phyloP scores from a whole-genome alignment of 306 rosid species.

The Gastrolobium bilobum region DNA sequence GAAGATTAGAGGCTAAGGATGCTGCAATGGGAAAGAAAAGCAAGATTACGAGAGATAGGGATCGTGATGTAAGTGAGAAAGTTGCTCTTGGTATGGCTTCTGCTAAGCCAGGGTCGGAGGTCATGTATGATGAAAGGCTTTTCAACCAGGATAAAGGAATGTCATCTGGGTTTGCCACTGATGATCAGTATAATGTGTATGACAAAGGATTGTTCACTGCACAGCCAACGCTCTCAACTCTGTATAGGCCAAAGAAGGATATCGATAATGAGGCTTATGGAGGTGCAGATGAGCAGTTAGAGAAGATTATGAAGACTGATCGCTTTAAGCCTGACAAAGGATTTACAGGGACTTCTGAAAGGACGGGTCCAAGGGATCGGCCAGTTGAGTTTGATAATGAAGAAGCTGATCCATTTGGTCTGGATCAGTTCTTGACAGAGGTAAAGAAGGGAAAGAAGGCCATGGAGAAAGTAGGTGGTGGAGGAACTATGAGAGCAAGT shows the following conservation, averaged over 20 bases:
- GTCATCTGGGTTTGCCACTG: slow-evolving; percentile 86
- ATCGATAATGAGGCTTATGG: slow-evolving; percentile 77
- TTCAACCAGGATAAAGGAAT: slow-evolving; percentile 97
- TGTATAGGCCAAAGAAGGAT: slow-evolving; percentile 93
- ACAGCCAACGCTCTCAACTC: slow-evolving; percentile 85
- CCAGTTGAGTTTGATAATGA: slow-evolving; percentile 92
- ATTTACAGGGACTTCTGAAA: slow-evolving; percentile 80
- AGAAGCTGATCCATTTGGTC: slow-evolving; percentile 95
- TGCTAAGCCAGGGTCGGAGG: slow-evolving; percentile 76
- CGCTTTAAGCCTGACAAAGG: slow-evolving; percentile 89
- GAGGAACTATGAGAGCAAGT: slow-evolving; percentile 92
- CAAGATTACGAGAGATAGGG: slow-evolving; percentile 92
- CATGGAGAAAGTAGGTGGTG: slow-evolving; percentile 74
- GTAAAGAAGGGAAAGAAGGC: slow-evolving; percentile 91
- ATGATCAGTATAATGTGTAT: slow-evolving; percentile 94
- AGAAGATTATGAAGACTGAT: slow-evolving; percentile 91
- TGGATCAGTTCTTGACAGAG: slow-evolving; percentile 86
- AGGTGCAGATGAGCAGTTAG: slow-evolving; percentile 92
- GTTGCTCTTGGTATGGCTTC: slow-evolving; percentile 97
- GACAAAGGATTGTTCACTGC: slow-evolving; percentile 86
- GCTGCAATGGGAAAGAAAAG: slow-evolving; percentile 95
- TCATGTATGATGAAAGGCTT: slow-evolving; percentile 90
- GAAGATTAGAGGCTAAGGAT: slow-evolving; percentile 92
- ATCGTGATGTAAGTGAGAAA: slow-evolving; percentile 93
- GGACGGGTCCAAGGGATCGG: slow-evolving; percentile 76